Evolutionary conservation across 805 yeast genomes (phyloP).

Genomic region (Saturnispora silvae): DNA sequence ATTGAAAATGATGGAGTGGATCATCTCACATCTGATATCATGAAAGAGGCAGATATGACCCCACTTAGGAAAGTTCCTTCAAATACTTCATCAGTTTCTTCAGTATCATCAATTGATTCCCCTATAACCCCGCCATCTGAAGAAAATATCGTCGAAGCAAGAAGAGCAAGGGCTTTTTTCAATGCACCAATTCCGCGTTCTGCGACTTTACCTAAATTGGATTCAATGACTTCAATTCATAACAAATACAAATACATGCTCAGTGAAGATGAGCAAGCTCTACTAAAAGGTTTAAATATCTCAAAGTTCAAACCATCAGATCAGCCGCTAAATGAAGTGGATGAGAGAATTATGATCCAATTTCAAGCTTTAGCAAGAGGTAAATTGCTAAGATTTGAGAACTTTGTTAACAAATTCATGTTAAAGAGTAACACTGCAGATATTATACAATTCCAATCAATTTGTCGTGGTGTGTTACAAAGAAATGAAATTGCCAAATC

Average conservation of each 20-base stretch:
- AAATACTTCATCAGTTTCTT: not conserved
- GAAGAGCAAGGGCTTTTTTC: constrained; percentile 11
- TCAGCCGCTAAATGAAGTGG: not conserved
- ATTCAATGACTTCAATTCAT: constrained; percentile 12
- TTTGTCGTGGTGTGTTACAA: constrained; percentile 36
- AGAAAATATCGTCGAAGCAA: constrained; percentile 8
- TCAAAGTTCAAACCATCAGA: not conserved
- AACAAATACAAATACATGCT: constrained; percentile 14
- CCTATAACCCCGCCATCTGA: constrained; percentile 8
- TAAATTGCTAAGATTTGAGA: constrained; percentile 48
- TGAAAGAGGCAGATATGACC: not conserved
- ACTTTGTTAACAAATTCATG: constrained; percentile 55
- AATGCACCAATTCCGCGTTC: constrained; percentile 7
- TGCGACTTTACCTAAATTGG: constrained; percentile 9
- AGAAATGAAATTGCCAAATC: constrained; percentile 1
- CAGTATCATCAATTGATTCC: not conserved
- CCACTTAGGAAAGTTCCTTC: not conserved
- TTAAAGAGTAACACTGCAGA: constrained; percentile 46
- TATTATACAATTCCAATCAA: constrained; percentile 37
- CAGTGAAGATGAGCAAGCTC: constrained; percentile 15
- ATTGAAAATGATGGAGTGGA: constrained; percentile 7
- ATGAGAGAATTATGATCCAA: constrained; percentile 17
- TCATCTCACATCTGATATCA: not conserved
- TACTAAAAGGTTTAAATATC: constrained; percentile 7
- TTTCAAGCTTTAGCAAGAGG: constrained; percentile 69